Base-by-base conservation (phyloP, 2,329 filamentous ascomycete species). In the Diaporthe humulicola region DNA sequence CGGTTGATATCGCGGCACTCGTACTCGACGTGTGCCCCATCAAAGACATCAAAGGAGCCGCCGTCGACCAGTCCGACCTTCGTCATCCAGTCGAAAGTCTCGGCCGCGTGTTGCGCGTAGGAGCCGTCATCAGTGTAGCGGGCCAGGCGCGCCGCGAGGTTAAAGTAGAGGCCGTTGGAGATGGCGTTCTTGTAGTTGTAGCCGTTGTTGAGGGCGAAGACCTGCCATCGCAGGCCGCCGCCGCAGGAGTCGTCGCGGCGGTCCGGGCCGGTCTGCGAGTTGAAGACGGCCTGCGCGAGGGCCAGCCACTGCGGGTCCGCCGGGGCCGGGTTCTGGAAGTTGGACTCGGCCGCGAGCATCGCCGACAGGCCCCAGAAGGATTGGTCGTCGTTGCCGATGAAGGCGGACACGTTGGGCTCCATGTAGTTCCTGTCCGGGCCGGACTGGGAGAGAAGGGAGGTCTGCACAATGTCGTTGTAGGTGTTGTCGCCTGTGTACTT, bases 211-310 rank as follows among this genome's bases (percentile, higher is more conserved):
- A 94, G 95, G 1, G 90, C 88, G 81, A 94, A 96, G 61, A 98
- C 95, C 84, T 98, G 95, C 94, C 94, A 96, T 76, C 93, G 90
- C 70, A 97, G 82, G 4, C 95, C 95, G 52, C 95, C 95, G 25
- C 87, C 88, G 79, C 95, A 97, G 66, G 90, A 85, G 1, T 87
- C 83, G 0, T 82, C 1, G 82, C 86, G 76, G 96, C 94, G 94
- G 94, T 97, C 50, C 94, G 90, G 38, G 87, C 64, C 85, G 2
- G 91, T 91, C 80, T 96, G 94, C 2, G 91, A 93, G 82, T 97
- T 94, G 86, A 97, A 97, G 40, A 95, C 93, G 69, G 93, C 93
- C 81, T 95, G 92, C 2, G 93, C 94, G 19, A 97, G 88, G 7
- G 92, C 90, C 15, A 95, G 87, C 91, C 93, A 95, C 78, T 90